Percentiles rank a stretch among this genome's conserved stretches.
Conservation (phyloP, 495 filamentous ascomycete genomes). For the Neurospora sp. region DNA sequence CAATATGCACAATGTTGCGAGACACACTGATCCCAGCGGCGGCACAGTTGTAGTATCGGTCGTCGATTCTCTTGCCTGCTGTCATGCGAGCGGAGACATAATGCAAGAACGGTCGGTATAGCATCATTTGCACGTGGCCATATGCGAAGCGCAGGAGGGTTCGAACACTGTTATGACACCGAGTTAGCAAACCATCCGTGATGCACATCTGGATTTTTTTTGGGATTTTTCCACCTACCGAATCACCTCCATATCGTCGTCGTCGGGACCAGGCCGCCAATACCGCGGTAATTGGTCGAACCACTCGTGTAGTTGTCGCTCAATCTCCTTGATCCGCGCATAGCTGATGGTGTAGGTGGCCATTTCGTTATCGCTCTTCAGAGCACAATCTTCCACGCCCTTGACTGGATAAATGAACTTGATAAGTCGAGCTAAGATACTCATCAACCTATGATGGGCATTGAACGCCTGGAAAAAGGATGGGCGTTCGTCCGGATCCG, state of each 20-base stretch:
- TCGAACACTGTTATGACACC: slow-evolving; percentile 49
- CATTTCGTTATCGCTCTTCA: slow-evolving; percentile 26
- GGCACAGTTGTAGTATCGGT: slow-evolving; percentile 82
- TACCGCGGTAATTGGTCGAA: slow-evolving; percentile 64
- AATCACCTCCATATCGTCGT: slow-evolving; percentile 60
- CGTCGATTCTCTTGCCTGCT: slow-evolving; percentile 61
- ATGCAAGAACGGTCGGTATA: slow-evolving; percentile 92
- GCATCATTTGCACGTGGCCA: slow-evolving; percentile 87
- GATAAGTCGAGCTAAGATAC: slow-evolving; percentile 74
- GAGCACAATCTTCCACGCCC: slow-evolving; percentile 48
- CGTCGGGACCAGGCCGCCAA: slow-evolving; percentile 59
- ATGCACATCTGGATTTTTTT: background rate
- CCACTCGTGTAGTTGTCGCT: slow-evolving; percentile 77
- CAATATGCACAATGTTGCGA: slow-evolving; percentile 89
- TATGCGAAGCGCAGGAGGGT: slow-evolving; percentile 81
- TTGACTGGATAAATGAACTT: slow-evolving; percentile 87
- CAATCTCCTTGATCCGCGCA: slow-evolving; percentile 81
- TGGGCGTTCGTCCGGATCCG: slow-evolving; percentile 57
- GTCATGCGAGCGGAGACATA: slow-evolving; percentile 68
- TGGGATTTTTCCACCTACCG: slow-evolving; percentile 46
- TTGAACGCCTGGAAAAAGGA: slow-evolving; percentile 75
- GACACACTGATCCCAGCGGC: slow-evolving; percentile 88
- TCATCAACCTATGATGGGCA: slow-evolving; percentile 70
- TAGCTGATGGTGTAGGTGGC: slow-evolving; percentile 75
- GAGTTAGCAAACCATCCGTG: background rate